These are phyloP conservation scores for Psilocybe sp. DNA, from an alignment of 768 basidiomycete genomes.

Conservation along the genomic window DNA sequence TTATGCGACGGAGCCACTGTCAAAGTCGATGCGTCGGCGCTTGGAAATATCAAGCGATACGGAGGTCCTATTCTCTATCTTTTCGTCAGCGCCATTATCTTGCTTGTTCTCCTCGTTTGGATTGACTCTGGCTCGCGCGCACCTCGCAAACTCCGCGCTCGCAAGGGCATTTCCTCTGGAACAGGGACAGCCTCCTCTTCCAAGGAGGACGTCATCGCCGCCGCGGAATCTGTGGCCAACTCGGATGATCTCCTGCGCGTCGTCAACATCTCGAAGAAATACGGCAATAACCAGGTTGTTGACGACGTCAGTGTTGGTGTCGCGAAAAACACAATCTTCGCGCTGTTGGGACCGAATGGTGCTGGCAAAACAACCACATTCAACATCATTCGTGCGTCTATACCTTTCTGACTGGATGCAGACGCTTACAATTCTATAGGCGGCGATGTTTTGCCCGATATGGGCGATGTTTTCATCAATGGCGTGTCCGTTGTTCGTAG, in stretches of 20 bases:
- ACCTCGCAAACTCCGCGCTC: conserved; percentile 33
- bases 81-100: conserved; percentile 53
- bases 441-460: conserved; percentile 64
- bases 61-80: conserved; percentile 79
- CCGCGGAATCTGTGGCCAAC: conserved; percentile 43
- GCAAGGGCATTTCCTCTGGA: conserved; percentile 9
- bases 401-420: background rate
- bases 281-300: conserved; percentile 54
- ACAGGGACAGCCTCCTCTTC: conserved; percentile 11
- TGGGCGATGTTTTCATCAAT: conserved; percentile 68
- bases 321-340: conserved; percentile 59
- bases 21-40: conserved; percentile 38
- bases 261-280: conserved; percentile 60
- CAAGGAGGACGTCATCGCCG: conserved; percentile 52
- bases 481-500: conserved; percentile 63
- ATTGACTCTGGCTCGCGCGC: conserved; percentile 65
- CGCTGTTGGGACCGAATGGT: conserved; percentile 77
- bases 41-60: conserved; percentile 55
- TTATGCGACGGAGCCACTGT: conserved; percentile 57
- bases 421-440: conserved; percentile 33
- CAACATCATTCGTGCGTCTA: conserved; percentile 68
- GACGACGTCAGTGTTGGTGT: conserved; percentile 74
- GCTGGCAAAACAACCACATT: conserved; percentile 84
- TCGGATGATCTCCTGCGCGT: conserved; percentile 63
- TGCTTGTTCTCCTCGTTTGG: conserved; percentile 66